Evolutionary conservation across 805 yeast species (phyloP), one percentile per base, ranked within the genome.

Genomic region (Saccharomycopsis microspora): DNA sequence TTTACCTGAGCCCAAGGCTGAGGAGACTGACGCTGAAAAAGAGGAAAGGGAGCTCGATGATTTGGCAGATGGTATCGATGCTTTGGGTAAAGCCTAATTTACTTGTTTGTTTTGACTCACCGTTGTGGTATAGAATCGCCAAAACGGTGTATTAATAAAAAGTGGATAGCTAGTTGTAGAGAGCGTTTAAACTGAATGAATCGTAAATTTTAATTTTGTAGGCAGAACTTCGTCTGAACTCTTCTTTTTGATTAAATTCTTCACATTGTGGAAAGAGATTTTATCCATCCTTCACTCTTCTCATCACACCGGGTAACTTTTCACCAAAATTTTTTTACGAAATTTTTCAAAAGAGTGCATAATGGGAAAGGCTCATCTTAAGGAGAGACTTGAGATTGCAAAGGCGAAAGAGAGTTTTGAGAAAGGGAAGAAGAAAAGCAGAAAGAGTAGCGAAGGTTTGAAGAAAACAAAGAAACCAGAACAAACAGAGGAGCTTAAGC

Each of bases 11-110:
- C n/a, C 37, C 8, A 33, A 39, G 6, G 35, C 39, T 6, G 5
- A 47, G 11, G 55, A 57, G 5, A 62, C 61, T 35, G 67, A 65
- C 43, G 43, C 46, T 62, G 45, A 44, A 28, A 47, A 43, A 31
- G 40, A 34, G 36, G 3, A 34, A 34, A 34, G 10, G 8, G 52
- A 49, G 30, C 39, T 49, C 27, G 48, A 49, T 32, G 39, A 43
- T 5, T 30, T 49, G 7, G 48, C 43, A 6, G 40, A 49, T 9
- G 52, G 46, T n/a, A 49, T 49, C 11, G 52, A 49, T 33, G 43
- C 41, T 19, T 43, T 49, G 31, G 52, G 52, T 19, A 19, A 19
- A 19, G 19, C 19, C 19, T 19, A 19, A 19, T 19, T 2, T 19
- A 19, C 2, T 19, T 19, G 19, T 19, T 19, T 2, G 19, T 19